These are phyloP conservation scores for Ganoderma meredithae DNA, from an alignment of 1,284 basidiomycete species.

Conservation along the genomic window DNA sequence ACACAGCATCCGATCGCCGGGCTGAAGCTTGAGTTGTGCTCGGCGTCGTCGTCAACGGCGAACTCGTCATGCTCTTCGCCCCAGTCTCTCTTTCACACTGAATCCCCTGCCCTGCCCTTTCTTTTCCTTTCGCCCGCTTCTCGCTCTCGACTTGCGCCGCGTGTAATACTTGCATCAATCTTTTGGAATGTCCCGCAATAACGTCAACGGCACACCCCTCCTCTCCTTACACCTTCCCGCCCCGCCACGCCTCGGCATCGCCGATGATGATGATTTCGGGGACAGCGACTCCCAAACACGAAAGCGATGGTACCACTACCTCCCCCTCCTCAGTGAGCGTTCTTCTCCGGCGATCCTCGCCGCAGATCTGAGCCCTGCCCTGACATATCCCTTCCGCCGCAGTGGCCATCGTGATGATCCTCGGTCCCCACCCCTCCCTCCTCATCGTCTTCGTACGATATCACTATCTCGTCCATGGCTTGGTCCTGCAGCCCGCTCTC, in stretches of 20 bases:
- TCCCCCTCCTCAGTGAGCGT: constrained; percentile 61
- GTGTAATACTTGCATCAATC: constrained; percentile 2
- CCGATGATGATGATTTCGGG: constrained; percentile 40
- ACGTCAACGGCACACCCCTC: constrained; percentile 21
- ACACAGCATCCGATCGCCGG: constrained; percentile 4
- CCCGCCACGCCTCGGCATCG: constrained; percentile 26
- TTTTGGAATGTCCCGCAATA: constrained; percentile 6
- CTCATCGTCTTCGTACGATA: constrained; percentile 71
- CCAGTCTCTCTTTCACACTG: neutral
- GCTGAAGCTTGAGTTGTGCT: neutral
- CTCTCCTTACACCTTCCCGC: constrained; percentile 28
- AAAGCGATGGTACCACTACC: constrained; percentile 64
- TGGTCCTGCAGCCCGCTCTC: constrained; percentile 52
- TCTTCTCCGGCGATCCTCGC: neutral
- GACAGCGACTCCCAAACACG: constrained; percentile 51
- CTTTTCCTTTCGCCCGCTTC: neutral
- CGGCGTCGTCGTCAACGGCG: neutral
- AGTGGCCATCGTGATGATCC: constrained; percentile 66
- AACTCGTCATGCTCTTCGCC: neutral
- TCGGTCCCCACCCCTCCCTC: constrained; percentile 77
- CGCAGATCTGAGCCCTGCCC: neutral
- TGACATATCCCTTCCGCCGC: constrained; percentile 12
- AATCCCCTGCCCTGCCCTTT: neutral
- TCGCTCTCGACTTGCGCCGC: constrained; percentile 3
- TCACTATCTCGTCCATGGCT: constrained; percentile 61